Conservation (phyloP, 1,139 yeast genomes). For the Zhuliangozyma blackwelliae region DNA sequence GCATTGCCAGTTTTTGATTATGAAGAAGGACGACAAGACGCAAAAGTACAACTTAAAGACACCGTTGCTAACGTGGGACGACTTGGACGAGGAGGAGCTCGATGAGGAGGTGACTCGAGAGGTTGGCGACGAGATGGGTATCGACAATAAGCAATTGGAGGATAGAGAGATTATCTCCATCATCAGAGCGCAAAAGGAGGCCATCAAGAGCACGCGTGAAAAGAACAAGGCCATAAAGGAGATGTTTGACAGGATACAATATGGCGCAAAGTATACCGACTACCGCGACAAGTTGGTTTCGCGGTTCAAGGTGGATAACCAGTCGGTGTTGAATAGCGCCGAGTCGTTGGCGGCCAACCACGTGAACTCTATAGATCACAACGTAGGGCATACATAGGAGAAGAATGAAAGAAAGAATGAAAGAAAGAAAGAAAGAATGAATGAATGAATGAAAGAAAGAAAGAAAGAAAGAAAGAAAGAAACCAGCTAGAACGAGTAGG, state of each 20-base stretch:
- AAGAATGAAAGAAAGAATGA: too few species aligned
- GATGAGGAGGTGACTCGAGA: slow-evolving; percentile 38
- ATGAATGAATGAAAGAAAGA: too few species aligned
- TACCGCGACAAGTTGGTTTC: slow-evolving; percentile 13
- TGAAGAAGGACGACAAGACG: slow-evolving; percentile 53
- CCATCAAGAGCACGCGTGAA: slow-evolving; percentile 32
- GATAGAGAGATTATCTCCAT: slow-evolving; percentile 42
- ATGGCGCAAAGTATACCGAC: slow-evolving; percentile 9
- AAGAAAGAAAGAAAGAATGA: too few species aligned
- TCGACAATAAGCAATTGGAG: slow-evolving; percentile 23
- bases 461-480: too few species aligned
- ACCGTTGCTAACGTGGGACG: slow-evolving; percentile 58
- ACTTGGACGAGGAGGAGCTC: slow-evolving; percentile 38
- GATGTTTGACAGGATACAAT: slow-evolving; percentile 23
- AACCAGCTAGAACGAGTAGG: too few species aligned
- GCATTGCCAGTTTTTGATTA: slow-evolving; percentile 75
- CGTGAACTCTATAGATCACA: slow-evolving; percentile 1
- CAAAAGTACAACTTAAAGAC: slow-evolving; percentile 51
- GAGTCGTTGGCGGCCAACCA: slow-evolving; percentile 10
- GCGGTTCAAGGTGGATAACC: slow-evolving; percentile 24
- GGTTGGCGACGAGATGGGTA: slow-evolving; percentile 1
- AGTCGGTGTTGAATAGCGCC: slow-evolving; percentile 25
- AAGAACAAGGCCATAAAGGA: slow-evolving; percentile 37
- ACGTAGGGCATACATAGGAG: too few species aligned
- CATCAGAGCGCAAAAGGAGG: slow-evolving; percentile 42